Base-by-base conservation (phyloP, 345 rosid species). In the Erucastrum elatum region DNA sequence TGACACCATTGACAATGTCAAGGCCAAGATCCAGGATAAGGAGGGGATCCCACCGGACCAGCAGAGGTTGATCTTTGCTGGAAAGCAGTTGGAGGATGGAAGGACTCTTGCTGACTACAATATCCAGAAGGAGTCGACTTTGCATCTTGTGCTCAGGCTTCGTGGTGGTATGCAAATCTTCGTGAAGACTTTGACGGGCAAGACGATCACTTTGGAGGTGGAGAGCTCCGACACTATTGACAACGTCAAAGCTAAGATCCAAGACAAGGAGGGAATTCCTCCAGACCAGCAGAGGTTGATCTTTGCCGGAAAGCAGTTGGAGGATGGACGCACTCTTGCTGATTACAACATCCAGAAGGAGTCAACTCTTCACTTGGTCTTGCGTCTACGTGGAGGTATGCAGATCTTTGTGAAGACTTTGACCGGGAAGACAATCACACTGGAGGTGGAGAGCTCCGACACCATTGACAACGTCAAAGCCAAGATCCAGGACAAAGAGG, bases 341-440 rank as follows among this genome's bases (percentile, higher is more conserved):
- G 87, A 85, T 8, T 85, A 85, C 71, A 85, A 85, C 69, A 84
- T 85, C 61, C 87, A 85, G 63, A 85, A 85, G 81, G 85, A 85
- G 26, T 85, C 85, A 0, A 85, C 87, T 0, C 85, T 85, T 10
- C 87, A 85, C 53, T 76, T 75, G 17, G 80, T 65, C 15, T 70
- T 74, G 10, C 77, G 79, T 46, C 77, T 85, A 0, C 87, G 87
- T 62, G 87, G 87, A 0, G 87, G 87, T 1, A 85, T 85, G 87
- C 87, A 85, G 4, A 85, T 85, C 55, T 85, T 85, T 2, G 86
- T 85, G 0, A 83, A 85, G 58, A 85, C 88, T 0, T 16, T 85
- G 0, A 85, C 88, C 0, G 88, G 88, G 0, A 85, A 85, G 75
- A 85, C 88, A 0, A 85, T 85, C 2, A 85, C 87, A 1, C 6